phyloP scores from a whole-genome alignment of 1,139 yeast genomes.

The Debaryomycetaceae sp. region DNA sequence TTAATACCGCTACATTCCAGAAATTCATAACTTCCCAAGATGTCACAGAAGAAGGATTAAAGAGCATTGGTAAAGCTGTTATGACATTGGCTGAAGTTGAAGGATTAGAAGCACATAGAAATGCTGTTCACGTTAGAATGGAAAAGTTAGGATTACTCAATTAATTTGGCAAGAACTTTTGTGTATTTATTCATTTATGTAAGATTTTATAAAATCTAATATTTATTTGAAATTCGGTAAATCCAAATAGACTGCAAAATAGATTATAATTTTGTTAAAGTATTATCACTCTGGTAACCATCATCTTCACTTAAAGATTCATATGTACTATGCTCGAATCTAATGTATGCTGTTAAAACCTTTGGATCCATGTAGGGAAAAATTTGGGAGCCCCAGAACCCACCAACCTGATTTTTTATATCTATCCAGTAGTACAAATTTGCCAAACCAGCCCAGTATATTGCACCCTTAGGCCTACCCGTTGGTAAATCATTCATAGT shows the following conservation, averaged over 20 bases:
- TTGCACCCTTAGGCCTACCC: slow-evolving; percentile 39
- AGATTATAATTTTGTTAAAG: background rate
- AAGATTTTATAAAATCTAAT: too few relatives aligned
- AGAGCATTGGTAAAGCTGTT: slow-evolving; percentile 88
- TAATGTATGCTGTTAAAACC: slow-evolving; percentile 11
- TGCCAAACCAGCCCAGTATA: slow-evolving; percentile 47
- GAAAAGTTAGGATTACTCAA: slow-evolving; percentile 57
- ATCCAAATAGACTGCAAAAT: too few relatives aligned
- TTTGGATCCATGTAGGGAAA: slow-evolving; percentile 26
- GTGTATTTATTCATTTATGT: too few relatives aligned
- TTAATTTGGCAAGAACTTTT: too few relatives aligned
- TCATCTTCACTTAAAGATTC: slow-evolving; percentile 8
- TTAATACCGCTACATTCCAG: slow-evolving; percentile 92
- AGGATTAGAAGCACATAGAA: slow-evolving; percentile 95
- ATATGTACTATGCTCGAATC: slow-evolving; percentile 17
- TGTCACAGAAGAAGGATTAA: slow-evolving; percentile 78
- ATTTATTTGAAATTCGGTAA: too few relatives aligned
- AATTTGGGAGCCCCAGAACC: slow-evolving; percentile 40
- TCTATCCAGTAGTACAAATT: slow-evolving; percentile 49
- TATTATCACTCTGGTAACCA: background rate
- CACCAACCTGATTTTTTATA: slow-evolving; percentile 37
- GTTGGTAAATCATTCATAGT: slow-evolving; percentile 39
- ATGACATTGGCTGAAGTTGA: slow-evolving; percentile 96
- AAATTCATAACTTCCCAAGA: slow-evolving; percentile 93
- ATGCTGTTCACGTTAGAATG: slow-evolving; percentile 93